Evolutionary conservation across 176 grass and related monocot species (phyloP).

Genomic region (Stipa capillata): DNA sequence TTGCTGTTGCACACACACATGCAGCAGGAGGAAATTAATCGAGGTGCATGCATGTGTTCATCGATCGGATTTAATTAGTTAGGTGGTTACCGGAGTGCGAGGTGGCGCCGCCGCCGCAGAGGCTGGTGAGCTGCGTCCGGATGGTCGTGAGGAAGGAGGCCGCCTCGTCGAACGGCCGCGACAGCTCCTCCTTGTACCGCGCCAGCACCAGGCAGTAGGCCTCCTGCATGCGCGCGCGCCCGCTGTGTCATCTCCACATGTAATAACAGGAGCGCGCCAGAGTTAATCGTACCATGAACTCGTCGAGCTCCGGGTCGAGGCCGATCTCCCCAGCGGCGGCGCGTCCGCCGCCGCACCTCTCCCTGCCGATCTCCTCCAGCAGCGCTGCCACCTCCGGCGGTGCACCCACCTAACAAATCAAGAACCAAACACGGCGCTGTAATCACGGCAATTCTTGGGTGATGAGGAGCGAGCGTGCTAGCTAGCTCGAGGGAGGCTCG

Average conservation of each 20-base stretch:
- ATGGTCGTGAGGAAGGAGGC: conserved; percentile 88
- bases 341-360: conserved; percentile 23
- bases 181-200: conserved; percentile 87
- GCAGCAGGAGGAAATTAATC: too few relatives aligned
- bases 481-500: neutral
- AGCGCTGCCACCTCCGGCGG: conserved; percentile 78
- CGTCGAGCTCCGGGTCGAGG: conserved; percentile 89
- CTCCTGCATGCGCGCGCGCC: conserved; percentile 38
- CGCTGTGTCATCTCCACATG: conserved; percentile 33
- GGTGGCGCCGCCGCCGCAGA: conserved; percentile 44
- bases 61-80: neutral
- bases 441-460: neutral
- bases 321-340: conserved; percentile 27
- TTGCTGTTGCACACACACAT: too few relatives aligned
- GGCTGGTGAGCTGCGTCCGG: conserved; percentile 62
- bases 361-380: conserved; percentile 72
- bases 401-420: conserved; percentile 60
- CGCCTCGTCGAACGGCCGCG: conserved; percentile 82
- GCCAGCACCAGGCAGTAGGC: conserved; percentile 68
- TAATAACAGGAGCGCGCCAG: conserved; percentile 28
- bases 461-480: too few relatives aligned
- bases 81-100: conserved; percentile 43
- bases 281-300: conserved; percentile 80
- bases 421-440: too few relatives aligned
- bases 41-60: neutral